phyloP scores from a whole-genome alignment of 495 filamentous ascomycete species.

The Aspergillus nidulans region DNA sequence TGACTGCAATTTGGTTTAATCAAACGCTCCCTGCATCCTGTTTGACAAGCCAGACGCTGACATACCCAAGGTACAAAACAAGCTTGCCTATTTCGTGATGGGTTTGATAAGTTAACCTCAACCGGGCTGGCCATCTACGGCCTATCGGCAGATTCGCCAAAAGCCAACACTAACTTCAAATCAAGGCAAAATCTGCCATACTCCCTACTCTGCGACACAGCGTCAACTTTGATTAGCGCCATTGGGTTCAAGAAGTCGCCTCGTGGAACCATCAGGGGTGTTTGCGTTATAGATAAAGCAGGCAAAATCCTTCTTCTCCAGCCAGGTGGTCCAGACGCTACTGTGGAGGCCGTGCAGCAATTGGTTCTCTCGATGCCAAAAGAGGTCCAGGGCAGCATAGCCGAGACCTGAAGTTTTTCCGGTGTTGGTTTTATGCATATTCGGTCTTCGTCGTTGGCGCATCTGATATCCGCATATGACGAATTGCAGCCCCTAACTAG shows the following conservation, averaged over 20 bases:
- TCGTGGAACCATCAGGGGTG: constrained; percentile 75
- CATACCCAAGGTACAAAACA: constrained; percentile 73
- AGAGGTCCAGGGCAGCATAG: background rate
- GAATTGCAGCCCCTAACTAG: too few relatives aligned
- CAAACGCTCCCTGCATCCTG: too few relatives aligned
- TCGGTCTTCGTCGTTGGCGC: too few relatives aligned
- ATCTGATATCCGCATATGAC: too few relatives aligned
- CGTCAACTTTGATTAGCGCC: constrained; percentile 64
- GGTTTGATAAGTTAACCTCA: constrained; percentile 68
- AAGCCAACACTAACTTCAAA: constrained; percentile 87
- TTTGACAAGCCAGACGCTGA: background rate
- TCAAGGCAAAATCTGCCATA: constrained; percentile 86
- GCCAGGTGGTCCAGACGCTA: constrained; percentile 45
- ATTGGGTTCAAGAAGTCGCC: constrained; percentile 73
- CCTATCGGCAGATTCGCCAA: constrained; percentile 78
- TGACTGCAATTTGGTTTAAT: too few relatives aligned
- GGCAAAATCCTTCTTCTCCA: constrained; percentile 42
- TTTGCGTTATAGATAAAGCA: constrained; percentile 79
- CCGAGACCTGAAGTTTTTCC: background rate
- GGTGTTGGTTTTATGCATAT: too few relatives aligned
- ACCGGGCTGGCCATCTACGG: constrained; percentile 83
- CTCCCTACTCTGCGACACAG: constrained; percentile 78
- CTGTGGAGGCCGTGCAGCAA: constrained; percentile 42
- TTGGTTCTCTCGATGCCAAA: constrained; percentile 21
- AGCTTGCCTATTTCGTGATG: constrained; percentile 88